Conservation (phyloP, 1,284 basidiomycete genomes). For the Rhodofomes roseus region DNA sequence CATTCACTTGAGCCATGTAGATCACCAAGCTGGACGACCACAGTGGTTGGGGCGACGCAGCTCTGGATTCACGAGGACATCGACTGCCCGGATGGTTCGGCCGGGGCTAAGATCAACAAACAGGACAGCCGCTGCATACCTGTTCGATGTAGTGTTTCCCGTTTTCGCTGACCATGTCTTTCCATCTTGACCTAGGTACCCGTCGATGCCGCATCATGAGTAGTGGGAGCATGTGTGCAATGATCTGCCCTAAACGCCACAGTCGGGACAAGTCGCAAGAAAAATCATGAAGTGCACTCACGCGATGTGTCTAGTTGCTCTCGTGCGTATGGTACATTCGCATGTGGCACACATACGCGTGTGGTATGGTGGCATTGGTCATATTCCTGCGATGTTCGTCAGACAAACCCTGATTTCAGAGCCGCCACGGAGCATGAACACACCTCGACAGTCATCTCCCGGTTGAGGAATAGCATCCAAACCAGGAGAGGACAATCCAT, state of each 20-base stretch:
- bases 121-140: conserved; percentile 37
- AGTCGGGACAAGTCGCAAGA: background rate
- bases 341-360: conserved; percentile 46
- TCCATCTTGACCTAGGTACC: conserved; percentile 71
- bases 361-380: conserved; percentile 46
- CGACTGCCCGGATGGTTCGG: no score
- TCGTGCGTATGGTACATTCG: conserved; percentile 48
- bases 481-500: conserved; percentile 67
- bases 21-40: no score
- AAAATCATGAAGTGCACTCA: conserved; percentile 32
- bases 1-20: no score
- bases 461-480: conserved; percentile 74
- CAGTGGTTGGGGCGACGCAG: background rate
- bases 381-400: conserved; percentile 50
- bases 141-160: conserved; percentile 82
- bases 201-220: conserved; percentile 82
- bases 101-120: background rate
- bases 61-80: no score
- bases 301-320: conserved; percentile 58
- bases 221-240: conserved; percentile 70
- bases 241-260: conserved; percentile 51
- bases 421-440: conserved; percentile 18
- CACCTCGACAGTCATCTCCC: conserved; percentile 65
- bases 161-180: conserved; percentile 51
- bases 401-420: background rate